Conservation (phyloP, 1,139 yeast species). For the Yamadazyma oceani region DNA sequence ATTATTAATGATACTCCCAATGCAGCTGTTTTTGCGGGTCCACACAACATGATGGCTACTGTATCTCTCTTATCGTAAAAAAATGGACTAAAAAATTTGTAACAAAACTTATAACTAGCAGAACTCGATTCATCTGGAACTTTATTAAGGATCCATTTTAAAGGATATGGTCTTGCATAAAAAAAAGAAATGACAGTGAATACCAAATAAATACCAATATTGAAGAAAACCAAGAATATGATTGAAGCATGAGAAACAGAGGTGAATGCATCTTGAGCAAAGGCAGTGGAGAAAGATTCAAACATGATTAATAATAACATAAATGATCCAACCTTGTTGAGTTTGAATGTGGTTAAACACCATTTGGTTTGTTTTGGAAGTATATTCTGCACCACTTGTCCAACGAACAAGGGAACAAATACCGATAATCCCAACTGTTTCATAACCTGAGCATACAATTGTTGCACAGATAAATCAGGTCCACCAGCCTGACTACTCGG, state of each 20-base stretch:
- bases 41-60: conserved; percentile 79
- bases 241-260: conserved; percentile 67
- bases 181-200: conserved; percentile 64
- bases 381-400: conserved; percentile 74
- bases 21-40: conserved; percentile 93
- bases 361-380: conserved; percentile 65
- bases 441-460: conserved; percentile 75
- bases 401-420: conserved; percentile 83
- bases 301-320: conserved; percentile 80
- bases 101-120: conserved; percentile 36
- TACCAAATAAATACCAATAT: conserved; percentile 71
- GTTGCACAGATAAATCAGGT: conserved; percentile 43
- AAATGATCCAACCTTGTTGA: conserved; percentile 73
- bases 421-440: conserved; percentile 83
- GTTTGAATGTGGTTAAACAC: conserved; percentile 55
- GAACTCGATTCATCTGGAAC: conserved; percentile 49
- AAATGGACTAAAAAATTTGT: conserved; percentile 57
- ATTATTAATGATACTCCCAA: conserved; percentile 80
- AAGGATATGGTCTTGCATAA: conserved; percentile 61
- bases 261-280: conserved; percentile 75
- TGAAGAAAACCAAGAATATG: conserved; percentile 76
- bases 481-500: conserved; percentile 58
- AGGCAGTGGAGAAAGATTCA: conserved; percentile 86
- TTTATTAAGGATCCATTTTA: conserved; percentile 41
- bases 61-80: conserved; percentile 72